These are phyloP conservation scores for Akanthomyces muscarius DNA, from an alignment of 2,329 filamentous ascomycete species.

Conservation along the genomic window DNA sequence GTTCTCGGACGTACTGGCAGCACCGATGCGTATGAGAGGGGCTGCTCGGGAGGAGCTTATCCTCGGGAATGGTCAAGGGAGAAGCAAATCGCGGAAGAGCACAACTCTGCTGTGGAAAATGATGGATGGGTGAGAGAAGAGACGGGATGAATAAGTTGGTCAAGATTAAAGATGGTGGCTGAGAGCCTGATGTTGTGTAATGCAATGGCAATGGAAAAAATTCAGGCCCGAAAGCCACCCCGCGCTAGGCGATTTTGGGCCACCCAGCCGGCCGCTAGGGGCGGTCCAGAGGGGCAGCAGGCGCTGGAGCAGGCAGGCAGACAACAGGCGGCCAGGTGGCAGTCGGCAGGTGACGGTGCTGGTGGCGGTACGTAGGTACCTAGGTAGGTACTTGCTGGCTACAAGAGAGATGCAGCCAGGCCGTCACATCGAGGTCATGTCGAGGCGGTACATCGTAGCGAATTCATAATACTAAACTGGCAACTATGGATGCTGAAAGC, in stretches of 20 bases:
- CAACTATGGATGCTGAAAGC: no score
- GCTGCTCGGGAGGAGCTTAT: not conserved
- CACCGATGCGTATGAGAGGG: not conserved
- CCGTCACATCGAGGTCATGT: no score
- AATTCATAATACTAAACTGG: no score
- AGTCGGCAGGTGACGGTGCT: no score
- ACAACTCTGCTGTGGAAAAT: not conserved
- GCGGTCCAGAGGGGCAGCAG: slow-evolving; percentile 5
- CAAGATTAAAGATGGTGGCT: slow-evolving; percentile 14
- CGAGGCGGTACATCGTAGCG: no score
- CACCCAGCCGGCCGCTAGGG: not conserved
- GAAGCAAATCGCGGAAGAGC: not conserved
- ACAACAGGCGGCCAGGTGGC: no score
- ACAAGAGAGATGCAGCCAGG: no score
- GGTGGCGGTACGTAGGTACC: no score
- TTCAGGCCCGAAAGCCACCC: slow-evolving; percentile 19
- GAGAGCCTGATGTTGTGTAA: slow-evolving; percentile 1
- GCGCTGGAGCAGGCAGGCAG: not conserved
- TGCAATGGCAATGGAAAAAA: not conserved
- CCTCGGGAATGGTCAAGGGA: not conserved
- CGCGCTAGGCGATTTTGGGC: slow-evolving; percentile 22
- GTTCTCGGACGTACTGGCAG: not conserved
- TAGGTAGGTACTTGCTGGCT: no score
- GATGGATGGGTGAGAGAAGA: slow-evolving; percentile 1
- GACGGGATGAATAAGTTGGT: not conserved